Base-by-base conservation (phyloP, 768 basidiomycete genomes). In the Leucosporidium scottii region DNA sequence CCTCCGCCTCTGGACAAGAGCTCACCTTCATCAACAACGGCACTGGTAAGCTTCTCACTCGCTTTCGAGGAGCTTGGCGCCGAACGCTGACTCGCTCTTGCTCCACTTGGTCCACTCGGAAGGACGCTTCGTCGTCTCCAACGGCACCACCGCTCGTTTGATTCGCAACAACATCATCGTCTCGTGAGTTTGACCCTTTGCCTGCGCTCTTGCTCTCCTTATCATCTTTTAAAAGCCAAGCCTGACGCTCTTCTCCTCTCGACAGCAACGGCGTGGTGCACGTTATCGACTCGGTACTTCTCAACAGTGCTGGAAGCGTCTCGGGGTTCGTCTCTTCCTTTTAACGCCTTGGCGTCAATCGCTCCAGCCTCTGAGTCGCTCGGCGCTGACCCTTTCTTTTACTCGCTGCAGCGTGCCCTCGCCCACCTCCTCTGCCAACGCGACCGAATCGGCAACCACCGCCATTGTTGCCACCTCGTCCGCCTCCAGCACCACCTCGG, bases 201-300 rank as follows among this genome's bases (percentile, higher is more conserved):
- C 23, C 53, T 8, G 27, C 23, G 4, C 27, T 27, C 53, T 28
- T 30, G 20, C n/a, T n/a, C 39, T 13, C 27, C 13, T 15, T n/a
- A 25, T 28, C 53, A 3, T 3, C 13, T n/a, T 28, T 44, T 2
- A 17, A 44, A 3, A 3, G 10, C 39, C 8, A 44, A 17, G 15
- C 8, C 39, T 44, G 39, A 44, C 39, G 8, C 15, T 17, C 39
- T 17, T 15, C 25, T 27, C 27, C 53, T 54, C 39, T 10, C 9
- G 1, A 27, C 27, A 54, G 53, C 27, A 54, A 54, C 53, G 53
- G 53, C 18, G 53, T 54, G 13, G 53, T 54, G 4, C 53, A 54
- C 72, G 28, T 79, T 30, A 79, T 80, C 65, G 77, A 77, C 71
- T 50, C 64, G 4, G 75, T 80, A 59, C 77, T 80, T 54, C 74